Percentiles rank a stretch among this genome's conserved stretches.
These are phyloP conservation scores for Ophiostoma ulmi DNA, from an alignment of 2,329 filamentous ascomycete species.

Conservation along the genomic window DNA sequence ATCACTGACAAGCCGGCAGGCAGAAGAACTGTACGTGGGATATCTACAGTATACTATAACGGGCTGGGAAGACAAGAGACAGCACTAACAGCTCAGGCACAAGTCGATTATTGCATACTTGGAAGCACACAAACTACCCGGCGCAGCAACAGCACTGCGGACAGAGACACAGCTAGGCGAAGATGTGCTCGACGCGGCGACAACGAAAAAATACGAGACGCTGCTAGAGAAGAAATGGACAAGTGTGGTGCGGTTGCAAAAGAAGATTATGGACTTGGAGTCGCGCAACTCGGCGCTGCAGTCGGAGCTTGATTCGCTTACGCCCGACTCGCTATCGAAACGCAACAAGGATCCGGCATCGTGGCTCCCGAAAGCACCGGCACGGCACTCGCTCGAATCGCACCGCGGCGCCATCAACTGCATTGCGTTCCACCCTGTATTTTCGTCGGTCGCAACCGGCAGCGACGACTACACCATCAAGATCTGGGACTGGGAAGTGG, in stretches of 20 bases:
- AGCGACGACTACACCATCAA: slow-evolving; percentile 94
- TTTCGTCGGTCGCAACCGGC: slow-evolving; percentile 82
- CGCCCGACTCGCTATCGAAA: slow-evolving; percentile 67
- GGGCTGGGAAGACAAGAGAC: too few relatives aligned
- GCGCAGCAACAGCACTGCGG: slow-evolving; percentile 65
- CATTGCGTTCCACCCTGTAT: slow-evolving; percentile 87
- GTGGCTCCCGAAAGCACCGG: slow-evolving; percentile 81
- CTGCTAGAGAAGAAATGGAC: slow-evolving; percentile 98
- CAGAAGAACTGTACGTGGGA: slow-evolving; percentile 73
- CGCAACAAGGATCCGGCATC: slow-evolving; percentile 76
- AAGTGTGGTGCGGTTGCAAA: slow-evolving; percentile 86
- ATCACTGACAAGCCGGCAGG: slow-evolving; percentile 54
- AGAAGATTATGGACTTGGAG: slow-evolving; percentile 97
- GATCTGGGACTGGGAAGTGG: slow-evolving; percentile 95
- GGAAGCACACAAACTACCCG: slow-evolving; percentile 63
- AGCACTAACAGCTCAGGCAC: slow-evolving; percentile 52
- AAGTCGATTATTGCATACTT: slow-evolving; percentile 92
- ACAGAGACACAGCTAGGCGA: slow-evolving; percentile 66
- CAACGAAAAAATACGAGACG: slow-evolving; percentile 89
- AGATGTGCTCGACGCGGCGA: slow-evolving; percentile 67
- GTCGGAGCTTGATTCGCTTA: slow-evolving; percentile 76
- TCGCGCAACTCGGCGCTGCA: slow-evolving; percentile 67
- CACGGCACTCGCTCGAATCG: slow-evolving; percentile 76
- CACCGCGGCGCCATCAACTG: slow-evolving; percentile 78
- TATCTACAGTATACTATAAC: too few relatives aligned